Evolutionary conservation across 371 early-diverging fungal genomes (phyloP), one percentile per base, ranked within the genome.

Genomic region (Umbelopsis sp.): DNA sequence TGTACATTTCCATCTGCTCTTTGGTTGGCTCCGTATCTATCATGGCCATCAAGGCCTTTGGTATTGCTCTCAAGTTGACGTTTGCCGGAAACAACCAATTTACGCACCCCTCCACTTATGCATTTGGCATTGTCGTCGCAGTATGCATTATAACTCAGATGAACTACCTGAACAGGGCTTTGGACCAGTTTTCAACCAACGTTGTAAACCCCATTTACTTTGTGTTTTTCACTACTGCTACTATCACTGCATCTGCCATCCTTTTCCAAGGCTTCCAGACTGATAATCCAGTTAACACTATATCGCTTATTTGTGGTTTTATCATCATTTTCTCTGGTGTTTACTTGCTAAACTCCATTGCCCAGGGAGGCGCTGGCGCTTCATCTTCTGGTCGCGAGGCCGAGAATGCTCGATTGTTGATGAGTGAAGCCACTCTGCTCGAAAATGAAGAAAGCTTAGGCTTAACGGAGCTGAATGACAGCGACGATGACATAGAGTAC

Each of bases 141-240:
- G 80, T 87, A 1, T 94, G 93, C 74, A 94, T 95, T 63, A 78
- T 94, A 18, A 89, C 92, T n/a, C 96, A 97, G 79, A 92, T 96
- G 90, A 96, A 96, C 76, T 97, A 96, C 76, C 96, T 97, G 69
- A 96, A 97, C 86, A 97, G 96, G 85, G 96, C 97, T 5, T 79
- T 97, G 44, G 95, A 95, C 68, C 79, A 87, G 67, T 97, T 95
- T 72, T 91, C 92, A 10, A 95, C 96, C 64, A 95, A 94, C 72
- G 81, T 93, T 35, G 94, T 94, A 44, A 94, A 92, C 70, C 94
- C 93, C 18, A 92, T 96, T 66, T 97, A 97, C 80, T 97, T 94
- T 77, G 96, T 96, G 38, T 89, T 92, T 70, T 97, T 97, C 74
- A 97, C 97, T 32, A 92, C 96, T 25, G 94, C 95, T 9, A 97